Conservation (phyloP, 2,329 filamentous ascomycete species). For the Septoria linicola region DNA sequence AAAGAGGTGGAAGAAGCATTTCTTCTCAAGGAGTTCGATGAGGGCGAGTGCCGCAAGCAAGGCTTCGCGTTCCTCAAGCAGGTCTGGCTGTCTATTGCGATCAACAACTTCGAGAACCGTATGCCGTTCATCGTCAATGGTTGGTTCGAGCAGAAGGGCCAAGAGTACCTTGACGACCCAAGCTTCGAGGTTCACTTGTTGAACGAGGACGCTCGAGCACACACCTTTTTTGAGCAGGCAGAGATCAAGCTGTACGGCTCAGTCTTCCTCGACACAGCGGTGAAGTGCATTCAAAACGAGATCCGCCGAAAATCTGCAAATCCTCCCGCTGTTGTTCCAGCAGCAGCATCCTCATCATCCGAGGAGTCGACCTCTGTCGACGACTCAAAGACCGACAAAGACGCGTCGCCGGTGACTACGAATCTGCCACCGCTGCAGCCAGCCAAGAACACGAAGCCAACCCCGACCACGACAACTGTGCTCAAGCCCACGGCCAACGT, state of each 20-base stretch:
- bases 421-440: not conserved
- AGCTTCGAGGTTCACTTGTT: conserved; percentile 25
- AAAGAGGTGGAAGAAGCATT: conserved; percentile 36
- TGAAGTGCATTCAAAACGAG: conserved; percentile 21
- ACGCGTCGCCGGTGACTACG: not conserved
- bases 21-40: conserved; percentile 31
- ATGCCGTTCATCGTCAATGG: conserved; percentile 29
- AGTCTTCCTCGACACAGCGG: conserved; percentile 23
- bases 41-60: conserved; percentile 32
- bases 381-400: not conserved
- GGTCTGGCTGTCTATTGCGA: conserved; percentile 34
- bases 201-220: conserved; percentile 21
- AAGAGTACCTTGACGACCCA: conserved; percentile 26
- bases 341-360: not conserved
- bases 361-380: not conserved
- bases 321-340: too few relatives aligned
- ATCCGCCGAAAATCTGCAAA: too few relatives aligned
- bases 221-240: conserved; percentile 28
- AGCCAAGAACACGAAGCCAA: not conserved
- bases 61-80: conserved; percentile 40
- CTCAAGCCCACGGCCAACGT: conserved; percentile 3
- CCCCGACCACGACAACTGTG: not conserved
- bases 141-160: conserved; percentile 29
- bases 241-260: conserved; percentile 24
- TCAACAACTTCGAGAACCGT: conserved; percentile 34